These are phyloP conservation scores for Monosporascus sp. DNA, from an alignment of 2,329 filamentous ascomycete genomes.

Conservation along the genomic window DNA sequence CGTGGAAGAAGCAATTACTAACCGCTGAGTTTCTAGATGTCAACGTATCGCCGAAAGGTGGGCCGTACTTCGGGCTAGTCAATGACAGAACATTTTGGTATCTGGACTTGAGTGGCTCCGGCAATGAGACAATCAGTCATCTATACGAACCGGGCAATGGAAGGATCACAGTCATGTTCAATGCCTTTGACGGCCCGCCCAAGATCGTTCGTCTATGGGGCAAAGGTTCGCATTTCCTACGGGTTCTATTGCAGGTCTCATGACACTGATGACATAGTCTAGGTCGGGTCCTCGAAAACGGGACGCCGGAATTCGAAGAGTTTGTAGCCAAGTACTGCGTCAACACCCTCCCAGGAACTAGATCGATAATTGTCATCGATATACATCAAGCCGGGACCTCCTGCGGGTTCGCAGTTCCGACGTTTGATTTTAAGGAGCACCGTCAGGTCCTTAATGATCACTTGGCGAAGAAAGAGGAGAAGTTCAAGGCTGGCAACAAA, in stretches of 20 bases:
- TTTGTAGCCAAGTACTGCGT: conserved; percentile 18
- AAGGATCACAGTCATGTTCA: conserved; percentile 70
- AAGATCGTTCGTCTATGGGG: conserved; percentile 35
- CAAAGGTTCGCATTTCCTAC: conserved; percentile 16
- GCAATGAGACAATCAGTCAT: conserved; percentile 71
- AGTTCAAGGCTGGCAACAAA: conserved; percentile 25
- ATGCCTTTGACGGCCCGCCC: conserved; percentile 33
- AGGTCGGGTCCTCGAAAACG: conserved; percentile 13
- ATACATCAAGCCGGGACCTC: conserved; percentile 34
- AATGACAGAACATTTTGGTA: conserved; percentile 43
- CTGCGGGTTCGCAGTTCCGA: conserved; percentile 36
- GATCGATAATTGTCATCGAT: conserved; percentile 33
- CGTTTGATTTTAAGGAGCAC: conserved; percentile 33
- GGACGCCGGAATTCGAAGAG: not conserved
- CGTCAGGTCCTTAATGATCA: conserved; percentile 29
- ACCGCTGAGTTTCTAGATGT: conserved; percentile 38
- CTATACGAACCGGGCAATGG: conserved; percentile 64
- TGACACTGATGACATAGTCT: conserved; percentile 29
- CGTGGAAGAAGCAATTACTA: not conserved
- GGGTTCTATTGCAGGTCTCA: conserved; percentile 29
- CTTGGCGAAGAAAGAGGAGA: conserved; percentile 27
- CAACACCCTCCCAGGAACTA: conserved; percentile 22
- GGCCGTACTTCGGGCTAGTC: conserved; percentile 38
- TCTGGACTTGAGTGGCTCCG: conserved; percentile 69
- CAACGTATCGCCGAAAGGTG: conserved; percentile 73